Evolutionary conservation across 306 rosid genomes (phyloP), one percentile per base, ranked within the genome.

Genomic region (Castanea mollissima): DNA sequence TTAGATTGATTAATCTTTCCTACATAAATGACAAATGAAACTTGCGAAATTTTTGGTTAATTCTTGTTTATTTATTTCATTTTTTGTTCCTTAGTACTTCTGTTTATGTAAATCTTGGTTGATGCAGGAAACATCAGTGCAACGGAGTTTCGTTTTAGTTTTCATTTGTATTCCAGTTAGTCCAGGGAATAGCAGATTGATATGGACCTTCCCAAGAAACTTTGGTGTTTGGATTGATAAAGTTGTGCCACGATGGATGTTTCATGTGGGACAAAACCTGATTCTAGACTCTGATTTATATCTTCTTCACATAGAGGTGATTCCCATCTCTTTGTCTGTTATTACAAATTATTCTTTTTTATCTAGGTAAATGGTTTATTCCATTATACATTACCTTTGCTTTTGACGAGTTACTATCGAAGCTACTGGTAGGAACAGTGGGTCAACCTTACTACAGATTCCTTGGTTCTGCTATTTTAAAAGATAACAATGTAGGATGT

Each of bases 301-400:
- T 83, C 95, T 95, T 82, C 98, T 95, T 78, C 99, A 95, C 76
- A 57, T 92, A 79, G 96, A 95, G 99, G 99, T 95, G 82, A 83
- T 19, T 85, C 76, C 62, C 60, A 35, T 59, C 46, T 79, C 64
- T 69, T 52, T 49, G 16, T 49, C n/a, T 11, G 64, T 8, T 74
- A 32, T 75, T 55, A 51, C 57, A 62, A 25, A 77, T 49, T 49
- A 63, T 38, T 54, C 68, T 59, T 75, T 69, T 75, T 46, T 5
- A 10, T 81, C 27, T 15, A 5, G 71, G 32, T 27, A 55, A 44
- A 52, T 49, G 41, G 21, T 38, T 56, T 59, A 56, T 86, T 83
- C 76, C 59, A 73, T 69, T 8, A 31, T 23, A 55, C 54, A 49
- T 49, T 49, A 49, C 54, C 11, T 49, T 49, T 49, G 5, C 54